phyloP scores from a whole-genome alignment of 495 filamentous ascomycete species.

The Penicillium canariense region DNA sequence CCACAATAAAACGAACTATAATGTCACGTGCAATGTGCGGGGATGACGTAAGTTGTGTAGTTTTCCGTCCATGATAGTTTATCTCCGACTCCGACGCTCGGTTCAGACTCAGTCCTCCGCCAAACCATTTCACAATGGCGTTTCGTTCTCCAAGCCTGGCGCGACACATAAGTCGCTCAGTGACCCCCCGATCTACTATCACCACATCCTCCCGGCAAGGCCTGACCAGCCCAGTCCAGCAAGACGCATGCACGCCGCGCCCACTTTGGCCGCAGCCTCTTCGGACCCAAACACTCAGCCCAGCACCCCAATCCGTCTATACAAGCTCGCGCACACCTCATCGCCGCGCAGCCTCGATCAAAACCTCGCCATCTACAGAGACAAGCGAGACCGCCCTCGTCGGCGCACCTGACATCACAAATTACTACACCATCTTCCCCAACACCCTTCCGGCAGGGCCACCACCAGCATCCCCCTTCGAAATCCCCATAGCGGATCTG shows the following conservation, averaged over 20 bases:
- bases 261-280: constrained; percentile 6
- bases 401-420: constrained; percentile 43
- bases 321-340: neutral
- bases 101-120: neutral
- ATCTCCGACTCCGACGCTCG: neutral
- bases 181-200: neutral
- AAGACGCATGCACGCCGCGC: constrained; percentile 4
- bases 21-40: constrained; percentile 18
- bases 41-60: constrained; percentile 22
- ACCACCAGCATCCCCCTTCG: constrained; percentile 74
- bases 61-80: constrained; percentile 1
- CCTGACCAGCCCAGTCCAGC: constrained; percentile 1
- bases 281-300: neutral
- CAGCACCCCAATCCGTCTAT: neutral
- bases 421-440: constrained; percentile 88
- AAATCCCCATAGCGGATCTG: constrained; percentile 61
- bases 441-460: constrained; percentile 74
- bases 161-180: constrained; percentile 7
- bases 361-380: constrained; percentile 20
- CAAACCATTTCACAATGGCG: constrained; percentile 12
- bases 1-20: neutral
- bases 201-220: neutral
- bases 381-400: constrained; percentile 11
- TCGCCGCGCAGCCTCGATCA: constrained; percentile 1
- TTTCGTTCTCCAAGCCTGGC: constrained; percentile 10